phyloP scores from a whole-genome alignment of 371 early-diverging fungal genomes.

The Funneliformis caledonium region DNA sequence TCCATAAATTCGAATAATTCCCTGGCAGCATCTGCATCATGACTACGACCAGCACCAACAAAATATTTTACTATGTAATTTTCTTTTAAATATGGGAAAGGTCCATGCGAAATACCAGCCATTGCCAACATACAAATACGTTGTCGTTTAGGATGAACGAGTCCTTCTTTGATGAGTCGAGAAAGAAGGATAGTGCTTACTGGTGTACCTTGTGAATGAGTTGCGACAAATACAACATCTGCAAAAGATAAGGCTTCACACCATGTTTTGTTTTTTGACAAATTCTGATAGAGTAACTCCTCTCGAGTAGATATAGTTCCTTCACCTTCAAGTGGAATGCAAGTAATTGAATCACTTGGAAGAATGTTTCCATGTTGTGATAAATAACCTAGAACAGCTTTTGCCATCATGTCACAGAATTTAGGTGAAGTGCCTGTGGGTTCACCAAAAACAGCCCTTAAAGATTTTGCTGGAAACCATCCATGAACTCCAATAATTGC shows the following conservation, averaged over 20 bases:
- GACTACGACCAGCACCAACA: constrained; percentile 29
- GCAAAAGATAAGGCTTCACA: constrained; percentile 60
- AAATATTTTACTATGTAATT: constrained; percentile 84
- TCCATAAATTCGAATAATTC: constrained; percentile 93
- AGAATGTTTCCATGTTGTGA: constrained; percentile 57
- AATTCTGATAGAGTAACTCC: constrained; percentile 66
- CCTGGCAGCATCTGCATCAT: constrained; percentile 86
- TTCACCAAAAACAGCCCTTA: constrained; percentile 74
- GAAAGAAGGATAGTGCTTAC: constrained; percentile 79
- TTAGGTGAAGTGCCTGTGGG: constrained; percentile 89
- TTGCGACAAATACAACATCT: constrained; percentile 82
- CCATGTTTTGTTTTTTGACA: constrained; percentile 56
- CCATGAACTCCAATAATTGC: constrained; percentile 40
- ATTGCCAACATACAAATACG: constrained; percentile 81
- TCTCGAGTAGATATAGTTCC: constrained; percentile 89
- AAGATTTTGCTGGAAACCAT: constrained; percentile 26
- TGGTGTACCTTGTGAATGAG: constrained; percentile 93
- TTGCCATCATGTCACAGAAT: constrained; percentile 86
- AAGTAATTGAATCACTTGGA: constrained; percentile 61
- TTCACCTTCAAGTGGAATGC: constrained; percentile 88
- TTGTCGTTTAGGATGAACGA: constrained; percentile 68
- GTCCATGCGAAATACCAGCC: constrained; percentile 93
- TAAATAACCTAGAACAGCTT: constrained; percentile 64
- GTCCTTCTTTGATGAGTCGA: constrained; percentile 65
- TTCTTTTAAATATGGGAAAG: constrained; percentile 81